Percentiles rank a stretch among this genome's conserved stretches.
Conservation (phyloP, 352 stramenopile species). For the Pythium biforme region DNA sequence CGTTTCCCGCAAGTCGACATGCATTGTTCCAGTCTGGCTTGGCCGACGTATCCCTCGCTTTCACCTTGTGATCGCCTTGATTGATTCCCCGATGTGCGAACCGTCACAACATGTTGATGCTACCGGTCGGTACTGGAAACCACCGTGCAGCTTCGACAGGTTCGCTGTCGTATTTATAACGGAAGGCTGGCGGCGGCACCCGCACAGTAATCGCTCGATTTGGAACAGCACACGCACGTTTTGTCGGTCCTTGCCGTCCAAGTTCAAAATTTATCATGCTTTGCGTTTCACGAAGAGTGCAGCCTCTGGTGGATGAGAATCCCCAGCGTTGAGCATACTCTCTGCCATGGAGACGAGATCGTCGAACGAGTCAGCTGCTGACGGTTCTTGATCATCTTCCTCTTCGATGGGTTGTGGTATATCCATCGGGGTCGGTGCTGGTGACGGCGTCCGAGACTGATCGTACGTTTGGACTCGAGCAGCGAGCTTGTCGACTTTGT, state of each 20-base stretch:
- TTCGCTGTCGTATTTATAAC: neutral
- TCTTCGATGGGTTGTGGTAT: slow-evolving; percentile 4
- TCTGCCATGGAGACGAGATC: slow-evolving; percentile 21
- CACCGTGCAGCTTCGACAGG: neutral
- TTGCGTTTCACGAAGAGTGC: neutral
- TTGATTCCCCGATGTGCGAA: neutral
- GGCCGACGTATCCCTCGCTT: neutral
- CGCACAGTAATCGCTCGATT: too few relatives aligned
- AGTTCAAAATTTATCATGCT: neutral
- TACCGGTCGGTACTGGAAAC: too few relatives aligned
- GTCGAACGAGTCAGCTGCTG: slow-evolving; percentile 9
- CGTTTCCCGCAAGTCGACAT: neutral
- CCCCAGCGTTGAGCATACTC: slow-evolving; percentile 10
- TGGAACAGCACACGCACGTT: too few relatives aligned
- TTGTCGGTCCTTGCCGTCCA: too few relatives aligned
- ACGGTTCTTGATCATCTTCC: slow-evolving; percentile 4
- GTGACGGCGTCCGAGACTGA: neutral
- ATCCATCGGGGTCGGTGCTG: neutral
- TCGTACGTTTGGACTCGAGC: slow-evolving; percentile 8
- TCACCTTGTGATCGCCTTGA: neutral
- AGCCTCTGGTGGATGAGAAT: neutral
- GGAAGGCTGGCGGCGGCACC: too few relatives aligned
- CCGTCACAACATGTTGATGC: too few relatives aligned
- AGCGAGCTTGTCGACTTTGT: slow-evolving; percentile 39
- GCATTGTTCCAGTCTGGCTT: neutral